phyloP scores from a whole-genome alignment of 768 basidiomycete species.

The Crucibulum laeve region DNA sequence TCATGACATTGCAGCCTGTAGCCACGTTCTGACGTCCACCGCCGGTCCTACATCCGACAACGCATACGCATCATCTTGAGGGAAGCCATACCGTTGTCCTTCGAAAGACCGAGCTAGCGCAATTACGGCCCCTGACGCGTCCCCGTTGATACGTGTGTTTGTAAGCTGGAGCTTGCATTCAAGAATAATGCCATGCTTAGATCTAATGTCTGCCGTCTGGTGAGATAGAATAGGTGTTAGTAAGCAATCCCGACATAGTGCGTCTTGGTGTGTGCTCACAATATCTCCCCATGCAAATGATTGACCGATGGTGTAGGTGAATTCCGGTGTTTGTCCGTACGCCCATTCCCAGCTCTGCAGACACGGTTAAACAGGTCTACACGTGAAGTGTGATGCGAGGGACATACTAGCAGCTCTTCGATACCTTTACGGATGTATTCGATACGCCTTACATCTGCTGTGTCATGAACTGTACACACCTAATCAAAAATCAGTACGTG shows the following conservation, averaged over 20 bases:
- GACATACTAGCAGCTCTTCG: slow-evolving; percentile 64
- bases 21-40: slow-evolving; percentile 14
- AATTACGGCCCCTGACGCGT: slow-evolving; percentile 7
- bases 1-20: slow-evolving; percentile 7
- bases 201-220: slow-evolving; percentile 45
- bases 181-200: slow-evolving; percentile 65
- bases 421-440: slow-evolving; percentile 68
- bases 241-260: background rate
- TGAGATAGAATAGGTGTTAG: background rate
- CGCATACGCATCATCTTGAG: slow-evolving; percentile 7
- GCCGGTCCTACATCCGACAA: slow-evolving; percentile 7
- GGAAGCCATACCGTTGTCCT: slow-evolving; percentile 31
- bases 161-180: slow-evolving; percentile 32
- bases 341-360: slow-evolving; percentile 87
- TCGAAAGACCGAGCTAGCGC: slow-evolving; percentile 10
- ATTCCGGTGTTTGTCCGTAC: slow-evolving; percentile 92
- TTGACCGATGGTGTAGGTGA: slow-evolving; percentile 54
- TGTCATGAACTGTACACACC: slow-evolving; percentile 42
- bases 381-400: background rate
- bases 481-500: slow-evolving; percentile 15
- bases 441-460: slow-evolving; percentile 35
- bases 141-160: slow-evolving; percentile 13
- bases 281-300: slow-evolving; percentile 50
- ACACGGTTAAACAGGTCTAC: background rate
- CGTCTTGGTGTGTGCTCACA: slow-evolving; percentile 24